Percentiles rank a stretch among this genome's conserved stretches.
Evolutionary conservation across 2,329 filamentous ascomycete species (phyloP).

Genomic region (Alternaria arborescens): DNA sequence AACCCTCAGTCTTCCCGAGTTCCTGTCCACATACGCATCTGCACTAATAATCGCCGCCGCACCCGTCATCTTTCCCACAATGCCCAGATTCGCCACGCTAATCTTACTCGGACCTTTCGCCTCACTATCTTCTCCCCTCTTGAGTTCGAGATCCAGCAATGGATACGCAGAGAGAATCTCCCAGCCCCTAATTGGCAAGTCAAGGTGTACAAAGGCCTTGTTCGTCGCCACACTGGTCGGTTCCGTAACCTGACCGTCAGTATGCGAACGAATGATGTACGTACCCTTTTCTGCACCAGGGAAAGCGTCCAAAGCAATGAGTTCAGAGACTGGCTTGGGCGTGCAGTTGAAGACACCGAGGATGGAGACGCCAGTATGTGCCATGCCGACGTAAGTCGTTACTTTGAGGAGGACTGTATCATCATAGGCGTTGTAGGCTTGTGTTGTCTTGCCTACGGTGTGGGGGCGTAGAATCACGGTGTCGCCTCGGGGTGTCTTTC

Average conservation of each 20-base stretch:
- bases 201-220: constrained; percentile 66
- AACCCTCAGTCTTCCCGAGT: constrained; percentile 69
- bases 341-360: constrained; percentile 87
- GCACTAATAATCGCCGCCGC: constrained; percentile 76
- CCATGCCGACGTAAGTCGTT: constrained; percentile 76
- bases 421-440: constrained; percentile 78
- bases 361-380: constrained; percentile 75
- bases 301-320: constrained; percentile 76
- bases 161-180: constrained; percentile 84
- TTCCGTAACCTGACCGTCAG: constrained; percentile 67
- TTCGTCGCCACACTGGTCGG: constrained; percentile 58
- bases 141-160: constrained; percentile 63
- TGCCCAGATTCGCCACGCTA: constrained; percentile 74
- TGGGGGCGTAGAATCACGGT: constrained; percentile 85
- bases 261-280: constrained; percentile 80
- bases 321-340: constrained; percentile 67
- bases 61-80: constrained; percentile 90
- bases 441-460: constrained; percentile 73
- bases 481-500: constrained; percentile 72
- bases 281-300: constrained; percentile 68
- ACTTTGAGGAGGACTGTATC: constrained; percentile 79
- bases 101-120: constrained; percentile 50
- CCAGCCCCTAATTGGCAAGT: constrained; percentile 72
- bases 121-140: constrained; percentile 49
- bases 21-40: constrained; percentile 64